These are phyloP conservation scores for Castanopsis chinensis DNA, from an alignment of 306 rosid genomes.

Conservation along the genomic window DNA sequence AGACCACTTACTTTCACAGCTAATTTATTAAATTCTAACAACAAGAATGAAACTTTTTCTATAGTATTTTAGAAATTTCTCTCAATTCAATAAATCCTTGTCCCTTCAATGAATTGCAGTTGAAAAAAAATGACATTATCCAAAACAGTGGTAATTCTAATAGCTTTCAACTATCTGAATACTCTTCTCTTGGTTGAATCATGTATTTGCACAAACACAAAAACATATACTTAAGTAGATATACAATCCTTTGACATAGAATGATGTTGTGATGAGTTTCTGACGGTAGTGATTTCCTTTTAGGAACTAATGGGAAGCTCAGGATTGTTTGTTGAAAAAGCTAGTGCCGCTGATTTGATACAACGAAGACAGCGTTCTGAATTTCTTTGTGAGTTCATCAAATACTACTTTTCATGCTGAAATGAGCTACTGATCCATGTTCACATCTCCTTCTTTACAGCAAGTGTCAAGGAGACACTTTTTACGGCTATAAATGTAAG, in stretches of 20 bases:
- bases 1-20: not conserved
- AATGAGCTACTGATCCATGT: slow-evolving; percentile 19
- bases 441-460: slow-evolving; percentile 45
- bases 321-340: slow-evolving; percentile 45
- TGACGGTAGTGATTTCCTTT: slow-evolving; percentile 55
- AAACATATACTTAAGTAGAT: not conserved
- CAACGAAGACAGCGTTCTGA: slow-evolving; percentile 89
- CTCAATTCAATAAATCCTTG: not conserved
- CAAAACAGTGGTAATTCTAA: not conserved
- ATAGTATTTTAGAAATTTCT: not conserved
- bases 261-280: slow-evolving; percentile 75
- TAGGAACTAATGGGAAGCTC: slow-evolving; percentile 73
- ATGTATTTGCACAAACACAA: not conserved
- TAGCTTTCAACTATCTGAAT: not conserved
- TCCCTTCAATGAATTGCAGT: not conserved
- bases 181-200: not conserved
- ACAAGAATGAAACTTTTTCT: not conserved
- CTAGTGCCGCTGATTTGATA: slow-evolving; percentile 90
- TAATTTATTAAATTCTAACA: not conserved
- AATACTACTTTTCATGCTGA: slow-evolving; percentile 15
- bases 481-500: slow-evolving; percentile 59
- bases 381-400: slow-evolving; percentile 61
- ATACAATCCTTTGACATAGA: slow-evolving; percentile 25
- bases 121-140: not conserved
- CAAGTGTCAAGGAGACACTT: slow-evolving; percentile 66